These are phyloP conservation scores for Lactifluus hygrophoroides DNA, from an alignment of 768 basidiomycete species.

Conservation along the genomic window DNA sequence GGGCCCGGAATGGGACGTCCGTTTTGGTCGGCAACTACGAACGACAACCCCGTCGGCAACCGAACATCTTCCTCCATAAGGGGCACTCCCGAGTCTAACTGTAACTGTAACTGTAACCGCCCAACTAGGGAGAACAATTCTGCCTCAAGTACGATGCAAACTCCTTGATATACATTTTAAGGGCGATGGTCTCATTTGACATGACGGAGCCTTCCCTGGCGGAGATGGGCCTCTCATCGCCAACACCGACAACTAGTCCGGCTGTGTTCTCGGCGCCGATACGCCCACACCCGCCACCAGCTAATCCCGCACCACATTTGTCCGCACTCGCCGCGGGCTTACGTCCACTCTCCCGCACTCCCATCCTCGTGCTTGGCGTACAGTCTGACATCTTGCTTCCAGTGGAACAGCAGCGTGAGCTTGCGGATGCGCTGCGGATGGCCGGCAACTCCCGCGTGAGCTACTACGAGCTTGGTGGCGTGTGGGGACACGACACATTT, in stretches of 20 bases:
- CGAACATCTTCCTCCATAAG: not conserved
- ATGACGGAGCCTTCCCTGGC: slow-evolving; percentile 73
- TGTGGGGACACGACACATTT: slow-evolving; percentile 99
- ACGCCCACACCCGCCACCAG: slow-evolving; percentile 65
- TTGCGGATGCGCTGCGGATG: slow-evolving; percentile 85
- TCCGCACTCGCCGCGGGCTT: slow-evolving; percentile 73
- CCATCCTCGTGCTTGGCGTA: slow-evolving; percentile 83
- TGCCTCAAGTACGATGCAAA: slow-evolving; percentile 99
- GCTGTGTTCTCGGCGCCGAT: slow-evolving; percentile 28
- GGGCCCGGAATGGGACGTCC: slow-evolving; percentile 97
- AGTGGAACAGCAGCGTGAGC: slow-evolving; percentile 93
- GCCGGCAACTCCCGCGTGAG: slow-evolving; percentile 83
- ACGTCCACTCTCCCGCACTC: slow-evolving; percentile 62
- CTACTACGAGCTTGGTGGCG: slow-evolving; percentile 96
- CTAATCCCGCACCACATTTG: slow-evolving; percentile 67
- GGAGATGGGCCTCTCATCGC: slow-evolving; percentile 48
- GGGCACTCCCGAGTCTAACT: not conserved
- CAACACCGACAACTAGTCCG: slow-evolving; percentile 21
- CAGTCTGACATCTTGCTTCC: slow-evolving; percentile 97
- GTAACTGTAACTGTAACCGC: not conserved
- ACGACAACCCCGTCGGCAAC: slow-evolving; percentile 25
- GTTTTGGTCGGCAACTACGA: slow-evolving; percentile 81
- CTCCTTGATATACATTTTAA: slow-evolving; percentile 96
- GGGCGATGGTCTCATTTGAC: slow-evolving; percentile 99
- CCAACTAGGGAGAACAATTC: slow-evolving; percentile 96